Conservation (phyloP, 2,329 filamentous ascomycete genomes). For the Aurifilum marmelostoma region DNA sequence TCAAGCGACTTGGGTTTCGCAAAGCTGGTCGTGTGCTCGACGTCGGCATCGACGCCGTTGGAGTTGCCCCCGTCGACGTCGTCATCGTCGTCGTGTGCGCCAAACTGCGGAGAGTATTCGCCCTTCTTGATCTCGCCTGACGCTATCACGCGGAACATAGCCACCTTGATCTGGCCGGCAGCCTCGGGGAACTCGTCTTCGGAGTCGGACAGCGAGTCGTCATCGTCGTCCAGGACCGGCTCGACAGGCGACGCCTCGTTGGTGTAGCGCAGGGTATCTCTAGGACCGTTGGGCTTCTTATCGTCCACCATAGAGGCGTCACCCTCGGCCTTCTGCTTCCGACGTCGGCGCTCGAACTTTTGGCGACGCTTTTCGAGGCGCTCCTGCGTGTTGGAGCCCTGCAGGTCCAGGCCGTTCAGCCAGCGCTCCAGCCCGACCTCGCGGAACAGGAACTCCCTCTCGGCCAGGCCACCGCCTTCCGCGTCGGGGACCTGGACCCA, state of each 20-base stretch:
- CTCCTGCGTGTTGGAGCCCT: constrained; percentile 87
- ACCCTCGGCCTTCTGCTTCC: constrained; percentile 59
- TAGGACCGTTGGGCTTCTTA: constrained; percentile 47
- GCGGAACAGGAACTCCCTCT: constrained; percentile 95
- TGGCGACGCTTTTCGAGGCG: constrained; percentile 86
- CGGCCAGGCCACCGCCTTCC: constrained; percentile 91
- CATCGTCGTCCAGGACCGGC: constrained; percentile 68
- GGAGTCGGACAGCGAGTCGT: constrained; percentile 68
- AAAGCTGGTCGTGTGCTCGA: constrained; percentile 97
- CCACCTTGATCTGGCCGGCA: constrained; percentile 96
- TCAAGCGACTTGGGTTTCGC: constrained; percentile 95
- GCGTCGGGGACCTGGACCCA: constrained; percentile 94
- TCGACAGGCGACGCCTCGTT: constrained; percentile 77
- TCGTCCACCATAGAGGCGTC: constrained; percentile 42
- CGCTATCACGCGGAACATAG: constrained; percentile 91
- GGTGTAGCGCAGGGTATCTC: constrained; percentile 77
- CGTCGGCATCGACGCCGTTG: constrained; percentile 70
- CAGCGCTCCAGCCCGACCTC: constrained; percentile 95
- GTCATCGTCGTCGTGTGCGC: constrained; percentile 94
- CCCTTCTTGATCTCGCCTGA: constrained; percentile 97
- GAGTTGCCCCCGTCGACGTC: constrained; percentile 56
- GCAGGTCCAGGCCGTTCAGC: constrained; percentile 94
- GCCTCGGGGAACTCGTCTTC: constrained; percentile 89
- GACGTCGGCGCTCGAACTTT: constrained; percentile 72
- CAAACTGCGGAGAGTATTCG: constrained; percentile 97